phyloP scores from a whole-genome alignment of 164 flowering plant genomes.

The Umbellularia californica region DNA sequence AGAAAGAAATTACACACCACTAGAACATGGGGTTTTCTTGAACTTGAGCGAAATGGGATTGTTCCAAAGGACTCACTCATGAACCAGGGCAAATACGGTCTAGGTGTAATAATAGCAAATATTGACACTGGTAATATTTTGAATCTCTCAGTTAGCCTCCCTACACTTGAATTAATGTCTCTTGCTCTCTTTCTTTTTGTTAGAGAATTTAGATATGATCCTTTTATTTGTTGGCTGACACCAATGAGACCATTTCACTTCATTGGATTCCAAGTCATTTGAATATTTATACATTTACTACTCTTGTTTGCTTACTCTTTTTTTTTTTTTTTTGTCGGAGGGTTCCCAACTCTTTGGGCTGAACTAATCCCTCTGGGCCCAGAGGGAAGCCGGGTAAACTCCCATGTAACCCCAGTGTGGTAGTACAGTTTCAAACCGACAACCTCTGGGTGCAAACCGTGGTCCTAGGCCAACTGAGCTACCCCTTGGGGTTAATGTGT shows the following conservation, averaged over 20 bases:
- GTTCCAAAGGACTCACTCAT: slow-evolving; percentile 38
- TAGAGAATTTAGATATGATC: neutral
- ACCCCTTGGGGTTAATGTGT: no score
- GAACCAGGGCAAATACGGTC: slow-evolving; percentile 61
- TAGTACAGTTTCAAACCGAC: no score
- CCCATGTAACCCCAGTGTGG: no score
- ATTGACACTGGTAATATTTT: slow-evolving; percentile 53
- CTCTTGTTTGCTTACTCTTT: no score
- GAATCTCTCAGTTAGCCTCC: no score
- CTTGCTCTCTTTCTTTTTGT: neutral
- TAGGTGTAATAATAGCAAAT: slow-evolving; percentile 63
- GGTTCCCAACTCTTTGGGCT: no score
- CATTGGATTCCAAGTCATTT: neutral
- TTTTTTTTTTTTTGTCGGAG: no score
- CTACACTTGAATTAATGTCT: neutral
- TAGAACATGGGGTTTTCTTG: slow-evolving; percentile 61
- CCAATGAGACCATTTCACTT: neutral
- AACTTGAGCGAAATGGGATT: slow-evolving; percentile 36
- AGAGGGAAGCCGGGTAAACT: no score
- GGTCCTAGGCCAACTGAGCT: no score
- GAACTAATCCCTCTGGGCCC: no score
- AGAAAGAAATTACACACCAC: slow-evolving; percentile 59
- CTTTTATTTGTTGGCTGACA: neutral
- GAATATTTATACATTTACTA: no score
- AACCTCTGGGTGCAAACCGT: no score